Percentiles rank a stretch among this genome's conserved stretches.
Conservation (phyloP, 2,329 filamentous ascomycete genomes). For the Botrytis medusae region DNA sequence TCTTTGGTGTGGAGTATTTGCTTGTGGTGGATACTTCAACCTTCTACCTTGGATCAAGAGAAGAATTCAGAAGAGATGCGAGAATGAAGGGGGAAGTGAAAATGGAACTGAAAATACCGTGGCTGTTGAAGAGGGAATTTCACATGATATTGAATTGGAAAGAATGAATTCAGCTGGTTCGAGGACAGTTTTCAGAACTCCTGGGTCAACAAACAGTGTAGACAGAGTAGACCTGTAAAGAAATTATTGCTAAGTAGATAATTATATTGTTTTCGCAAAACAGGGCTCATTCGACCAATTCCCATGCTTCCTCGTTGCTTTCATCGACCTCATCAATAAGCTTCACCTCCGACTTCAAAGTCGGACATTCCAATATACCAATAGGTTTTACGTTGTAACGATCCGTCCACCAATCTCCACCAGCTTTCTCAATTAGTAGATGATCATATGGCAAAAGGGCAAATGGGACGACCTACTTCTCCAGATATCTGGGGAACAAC, state of each 20-base stretch:
- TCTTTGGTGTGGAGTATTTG: slow-evolving; percentile 67
- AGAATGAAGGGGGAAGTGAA: slow-evolving; percentile 14
- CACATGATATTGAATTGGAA: slow-evolving; percentile 45
- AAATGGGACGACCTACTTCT: slow-evolving; percentile 29
- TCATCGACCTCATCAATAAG: background rate
- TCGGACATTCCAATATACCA: slow-evolving; percentile 27
- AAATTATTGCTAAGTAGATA: background rate
- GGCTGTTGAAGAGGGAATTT: slow-evolving; percentile 23
- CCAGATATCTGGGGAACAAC: slow-evolving; percentile 31
- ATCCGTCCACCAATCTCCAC: slow-evolving; percentile 33
- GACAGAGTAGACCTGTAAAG: background rate
- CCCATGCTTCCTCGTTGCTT: slow-evolving; percentile 2
- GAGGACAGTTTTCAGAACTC: slow-evolving; percentile 55
- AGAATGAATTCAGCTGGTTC: slow-evolving; percentile 60
- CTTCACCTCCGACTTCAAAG: background rate
- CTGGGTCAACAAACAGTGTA: slow-evolving; percentile 40
- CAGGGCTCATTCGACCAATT: background rate
- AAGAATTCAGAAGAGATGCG: slow-evolving; percentile 35
- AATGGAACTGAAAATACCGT: background rate
- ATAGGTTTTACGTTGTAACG: slow-evolving; percentile 29
- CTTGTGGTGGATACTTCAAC: slow-evolving; percentile 65
- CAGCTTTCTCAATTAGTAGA: slow-evolving; percentile 21
- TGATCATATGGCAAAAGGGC: background rate
- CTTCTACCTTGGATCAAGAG: slow-evolving; percentile 56
- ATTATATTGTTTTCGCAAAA: background rate